Percentiles rank a stretch among this genome's conserved stretches.
phyloP scores from a whole-genome alignment of 1,284 basidiomycete genomes.

The Prillingera fragicola region DNA sequence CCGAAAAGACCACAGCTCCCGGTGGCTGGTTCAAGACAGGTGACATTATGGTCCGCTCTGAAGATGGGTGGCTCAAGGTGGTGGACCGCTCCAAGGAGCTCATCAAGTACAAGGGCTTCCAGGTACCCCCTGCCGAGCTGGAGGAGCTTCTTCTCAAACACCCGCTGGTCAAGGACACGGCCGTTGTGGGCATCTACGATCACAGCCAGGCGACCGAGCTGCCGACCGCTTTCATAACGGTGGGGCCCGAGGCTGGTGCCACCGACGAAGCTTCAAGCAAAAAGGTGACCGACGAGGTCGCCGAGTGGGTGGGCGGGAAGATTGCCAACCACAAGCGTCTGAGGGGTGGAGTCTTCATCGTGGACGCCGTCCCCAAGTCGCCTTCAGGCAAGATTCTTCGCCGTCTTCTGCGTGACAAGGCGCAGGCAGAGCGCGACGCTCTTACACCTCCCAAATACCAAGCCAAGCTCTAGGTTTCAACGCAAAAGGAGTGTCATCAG shows the following conservation, averaged over 20 bases:
- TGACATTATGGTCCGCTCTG: constrained; percentile 61
- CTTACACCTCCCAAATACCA: too few species aligned
- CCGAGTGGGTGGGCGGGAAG: constrained; percentile 58
- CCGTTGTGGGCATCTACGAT: constrained; percentile 64
- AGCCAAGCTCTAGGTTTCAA: too few species aligned
- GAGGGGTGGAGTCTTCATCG: constrained; percentile 48
- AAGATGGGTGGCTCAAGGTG: constrained; percentile 55
- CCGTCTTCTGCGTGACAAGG: constrained; percentile 30
- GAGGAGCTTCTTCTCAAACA: constrained; percentile 68
- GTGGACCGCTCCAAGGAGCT: constrained; percentile 62
- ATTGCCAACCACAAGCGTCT: constrained; percentile 52
- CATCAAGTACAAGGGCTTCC: constrained; percentile 63
- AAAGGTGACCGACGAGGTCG: constrained; percentile 53
- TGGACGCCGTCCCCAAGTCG: constrained; percentile 50
- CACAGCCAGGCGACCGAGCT: constrained; percentile 65
- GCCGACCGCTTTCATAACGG: constrained; percentile 51
- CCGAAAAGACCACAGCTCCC: constrained; percentile 59
- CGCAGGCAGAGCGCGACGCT: constrained; percentile 10
- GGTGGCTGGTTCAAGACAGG: constrained; percentile 77
- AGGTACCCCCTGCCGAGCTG: constrained; percentile 76
- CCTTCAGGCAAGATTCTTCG: constrained; percentile 43
- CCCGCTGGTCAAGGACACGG: constrained; percentile 63
- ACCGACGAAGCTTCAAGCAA: constrained; percentile 46
- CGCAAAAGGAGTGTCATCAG: too few species aligned
- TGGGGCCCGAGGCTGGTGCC: not conserved